Evolutionary conservation across 306 rosid genomes (phyloP), one percentile per base, ranked within the genome.

Genomic region (Vigna nakashimae): DNA sequence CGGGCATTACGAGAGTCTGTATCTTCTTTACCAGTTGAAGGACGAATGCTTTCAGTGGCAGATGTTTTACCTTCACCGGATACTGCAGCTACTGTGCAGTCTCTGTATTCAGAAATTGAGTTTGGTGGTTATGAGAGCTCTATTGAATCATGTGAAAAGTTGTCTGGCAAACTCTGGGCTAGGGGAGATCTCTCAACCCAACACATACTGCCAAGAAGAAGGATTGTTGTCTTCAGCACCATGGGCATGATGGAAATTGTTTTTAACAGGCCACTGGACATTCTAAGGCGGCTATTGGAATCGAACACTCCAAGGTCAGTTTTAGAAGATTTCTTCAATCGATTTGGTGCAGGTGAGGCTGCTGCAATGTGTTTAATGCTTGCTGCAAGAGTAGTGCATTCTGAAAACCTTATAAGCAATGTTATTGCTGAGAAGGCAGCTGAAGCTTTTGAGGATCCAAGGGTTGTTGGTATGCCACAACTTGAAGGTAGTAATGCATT

Each of bases 191-290:
- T 95, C 69, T 87, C 97, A 80, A 92, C 92, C 82, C 99, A 95
- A 79, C 97, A 91, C 82, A 92, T 95, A 82, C 85, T 95, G 79
- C 98, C 99, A 64, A 91, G 98, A 84, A 92, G 99, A 84, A 88
- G 97, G 79, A 85, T 95, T 75, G 85, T 89, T 74, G 86, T 95
- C 74, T 95, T 95, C 79, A 91, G 99, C 89, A 95, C 99, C 36
- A 87, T 91, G 93, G 98, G 98, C 72, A 95, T 95, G 97, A 92
- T 91, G 98, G 99, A 95, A 82, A 82, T 95, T 79, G 98, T 90
- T 81, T 87, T 92, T 82, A 95, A 95, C 82, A 84, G 98, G 84
- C 98, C 98, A 50, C 91, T 95, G 81, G 98, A 95, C 86, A 87
- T 92, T 80, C 76, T 95, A 85, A 95, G 93, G 80, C 86, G 88